Base-by-base conservation (phyloP, 192 early-diverging fungal species). In the Rhizophagus clarus region DNA sequence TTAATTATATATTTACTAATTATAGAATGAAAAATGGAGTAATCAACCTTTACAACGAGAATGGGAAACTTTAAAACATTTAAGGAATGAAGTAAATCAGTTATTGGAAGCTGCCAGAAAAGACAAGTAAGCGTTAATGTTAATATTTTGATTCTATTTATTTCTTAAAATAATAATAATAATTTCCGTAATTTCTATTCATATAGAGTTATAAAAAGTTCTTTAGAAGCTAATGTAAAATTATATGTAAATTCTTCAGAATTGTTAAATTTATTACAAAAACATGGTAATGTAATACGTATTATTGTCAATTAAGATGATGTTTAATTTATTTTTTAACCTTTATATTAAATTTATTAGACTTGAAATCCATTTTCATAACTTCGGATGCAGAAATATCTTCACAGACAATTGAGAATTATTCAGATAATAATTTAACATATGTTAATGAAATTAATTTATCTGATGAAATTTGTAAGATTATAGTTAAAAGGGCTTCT, bases 41-140 rank as follows among this genome's bases (percentile, higher is more conserved):
- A 81, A 91, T 29, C 29, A 37, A 26, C 11, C 61, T 14, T 51
- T 91, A 20, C 61, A 84, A 45, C 76, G 82, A 9, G 89, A 91
- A 40, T 91, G 83, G 71, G 60, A 80, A 12, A 60, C 84, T 8
- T 61, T 91, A 42, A 86, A 87, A 68, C 61, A 85, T 11, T 72
- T 89, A 1, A 86, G 87, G 60, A 42, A n/a, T 28, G 85, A 88
- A 60, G 85, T 86, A 1, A 91, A 88, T 72, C 85, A 88, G 14
- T 67, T 86, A 14, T 66, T 91, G n/a, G 90, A 89, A 78, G 63
- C 73, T 22, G 87, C 86, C 15, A 82, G 90, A n/a, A 83, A 87
- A 68, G 84, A 88, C 32, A 89, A 91, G 84, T 88, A 81, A 79
- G 61, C 40, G 32, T 70, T 56, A 37, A 37, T 14, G 37, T 29